Conservation (phyloP, 2,329 filamentous ascomycete species). For the Talaromyces amestolkiae region DNA sequence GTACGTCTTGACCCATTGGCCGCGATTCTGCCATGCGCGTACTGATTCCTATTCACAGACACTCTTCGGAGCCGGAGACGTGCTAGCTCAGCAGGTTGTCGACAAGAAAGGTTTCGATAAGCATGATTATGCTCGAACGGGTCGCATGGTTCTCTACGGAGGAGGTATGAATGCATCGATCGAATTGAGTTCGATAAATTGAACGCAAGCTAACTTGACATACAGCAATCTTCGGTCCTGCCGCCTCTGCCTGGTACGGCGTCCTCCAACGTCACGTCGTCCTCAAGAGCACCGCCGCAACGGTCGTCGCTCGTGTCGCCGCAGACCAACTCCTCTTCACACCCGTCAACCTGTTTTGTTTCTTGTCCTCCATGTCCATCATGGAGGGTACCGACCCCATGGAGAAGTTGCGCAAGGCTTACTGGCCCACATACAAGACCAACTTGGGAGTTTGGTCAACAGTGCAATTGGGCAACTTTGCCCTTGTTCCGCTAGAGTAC, state of each 20-base stretch:
- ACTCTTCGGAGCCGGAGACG: slow-evolving; percentile 88
- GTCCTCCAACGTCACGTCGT: slow-evolving; percentile 73
- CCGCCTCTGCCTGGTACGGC: slow-evolving; percentile 81
- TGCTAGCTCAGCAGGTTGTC: slow-evolving; percentile 85
- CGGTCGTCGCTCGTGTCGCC: slow-evolving; percentile 73
- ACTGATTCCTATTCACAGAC: slow-evolving; percentile 48
- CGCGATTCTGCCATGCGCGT: neutral
- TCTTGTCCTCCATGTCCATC: slow-evolving; percentile 79
- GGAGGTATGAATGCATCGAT: slow-evolving; percentile 39
- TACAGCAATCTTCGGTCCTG: slow-evolving; percentile 77
- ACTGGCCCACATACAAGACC: slow-evolving; percentile 68
- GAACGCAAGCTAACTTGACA: slow-evolving; percentile 8
- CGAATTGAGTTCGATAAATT: neutral
- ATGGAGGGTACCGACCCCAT: slow-evolving; percentile 66
- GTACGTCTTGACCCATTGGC: slow-evolving; percentile 37
- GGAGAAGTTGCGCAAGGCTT: slow-evolving; percentile 71
- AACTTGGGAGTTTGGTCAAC: slow-evolving; percentile 88
- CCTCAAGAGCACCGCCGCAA: slow-evolving; percentile 61
- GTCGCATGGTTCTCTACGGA: slow-evolving; percentile 50
- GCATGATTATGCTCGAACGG: slow-evolving; percentile 62
- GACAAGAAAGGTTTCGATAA: slow-evolving; percentile 74
- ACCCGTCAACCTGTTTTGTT: slow-evolving; percentile 75
- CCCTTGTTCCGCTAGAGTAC: slow-evolving; percentile 77
- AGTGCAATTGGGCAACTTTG: slow-evolving; percentile 85
- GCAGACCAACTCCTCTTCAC: slow-evolving; percentile 81